A percentile compares a stretch with the other conserved stretches of the same genome.
Evolutionary conservation across 176 grass and related monocot species (phyloP).

Genomic region (Bromus sterilis): DNA sequence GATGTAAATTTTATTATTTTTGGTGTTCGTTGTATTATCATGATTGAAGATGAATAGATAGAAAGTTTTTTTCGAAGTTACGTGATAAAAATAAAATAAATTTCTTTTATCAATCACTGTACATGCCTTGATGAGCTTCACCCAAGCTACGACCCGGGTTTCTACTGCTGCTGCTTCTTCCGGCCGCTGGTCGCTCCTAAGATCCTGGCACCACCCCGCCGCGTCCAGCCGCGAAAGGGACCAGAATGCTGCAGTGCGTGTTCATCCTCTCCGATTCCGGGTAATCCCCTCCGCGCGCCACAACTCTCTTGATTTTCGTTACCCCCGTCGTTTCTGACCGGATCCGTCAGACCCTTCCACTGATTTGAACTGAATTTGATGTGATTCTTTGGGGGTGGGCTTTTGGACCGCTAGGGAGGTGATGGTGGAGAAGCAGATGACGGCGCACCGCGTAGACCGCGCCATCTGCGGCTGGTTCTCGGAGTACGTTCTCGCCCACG

Average conservation of each 20-base stretch:
- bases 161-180: background rate
- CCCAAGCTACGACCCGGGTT: background rate
- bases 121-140: background rate
- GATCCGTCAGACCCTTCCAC: background rate
- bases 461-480: slow-evolving; percentile 89
- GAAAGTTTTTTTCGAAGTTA: too few species aligned
- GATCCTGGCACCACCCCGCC: background rate
- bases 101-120: too few species aligned
- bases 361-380: background rate
- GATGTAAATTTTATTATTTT: too few species aligned
- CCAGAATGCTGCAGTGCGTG: slow-evolving; percentile 71
- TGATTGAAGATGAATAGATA: too few species aligned
- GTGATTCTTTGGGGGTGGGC: background rate
- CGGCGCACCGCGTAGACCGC: slow-evolving; percentile 73
- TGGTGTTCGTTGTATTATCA: too few species aligned
- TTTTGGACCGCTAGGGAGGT: slow-evolving; percentile 48
- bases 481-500: slow-evolving; percentile 63
- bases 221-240: background rate
- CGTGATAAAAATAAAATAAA: too few species aligned
- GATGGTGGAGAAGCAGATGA: slow-evolving; percentile 97
- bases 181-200: background rate
- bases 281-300: slow-evolving; percentile 11
- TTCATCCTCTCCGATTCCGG: slow-evolving; percentile 87
- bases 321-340: background rate
- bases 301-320: background rate